These are phyloP conservation scores for Suillus decipiens DNA, from an alignment of 768 basidiomycete species.

Conservation along the genomic window DNA sequence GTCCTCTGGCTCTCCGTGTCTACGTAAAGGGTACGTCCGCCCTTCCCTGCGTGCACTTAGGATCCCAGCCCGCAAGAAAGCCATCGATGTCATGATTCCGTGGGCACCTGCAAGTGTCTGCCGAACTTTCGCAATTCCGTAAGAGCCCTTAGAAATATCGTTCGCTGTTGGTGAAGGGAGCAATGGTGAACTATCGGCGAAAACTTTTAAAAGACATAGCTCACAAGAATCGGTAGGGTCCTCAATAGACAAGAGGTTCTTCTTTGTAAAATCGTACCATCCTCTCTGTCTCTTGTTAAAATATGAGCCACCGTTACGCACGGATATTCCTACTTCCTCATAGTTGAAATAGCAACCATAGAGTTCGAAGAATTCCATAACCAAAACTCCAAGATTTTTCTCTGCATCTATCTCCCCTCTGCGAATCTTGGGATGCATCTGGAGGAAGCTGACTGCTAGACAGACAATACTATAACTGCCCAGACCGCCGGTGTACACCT, in stretches of 20 bases:
- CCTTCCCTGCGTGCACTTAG: constrained; percentile 58
- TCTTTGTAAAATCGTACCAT: constrained; percentile 68
- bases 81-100: constrained; percentile 72
- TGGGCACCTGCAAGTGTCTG: constrained; percentile 82
- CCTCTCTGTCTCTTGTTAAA: constrained; percentile 80
- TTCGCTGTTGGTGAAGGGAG: constrained; percentile 57
- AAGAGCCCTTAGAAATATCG: constrained; percentile 90
- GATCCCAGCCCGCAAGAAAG: constrained; percentile 65
- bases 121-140: constrained; percentile 78
- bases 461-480: constrained; percentile 96
- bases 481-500: constrained; percentile 94
- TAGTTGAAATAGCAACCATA: constrained; percentile 95
- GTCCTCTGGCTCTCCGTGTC: constrained; percentile 54
- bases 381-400: constrained; percentile 87
- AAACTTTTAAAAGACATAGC: constrained; percentile 32
- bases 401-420: constrained; percentile 84
- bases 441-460: constrained; percentile 89
- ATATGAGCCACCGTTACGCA: constrained; percentile 87
- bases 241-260: constrained; percentile 77
- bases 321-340: constrained; percentile 83
- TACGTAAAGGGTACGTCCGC: constrained; percentile 45
- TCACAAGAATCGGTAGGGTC: constrained; percentile 88
- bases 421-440: constrained; percentile 96
- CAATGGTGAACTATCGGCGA: constrained; percentile 4
- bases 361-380: constrained; percentile 97